Evolutionary conservation across 495 filamentous ascomycete species (phyloP), one percentile per base, ranked within the genome.

Genomic region (Glarea lozoyensis): DNA sequence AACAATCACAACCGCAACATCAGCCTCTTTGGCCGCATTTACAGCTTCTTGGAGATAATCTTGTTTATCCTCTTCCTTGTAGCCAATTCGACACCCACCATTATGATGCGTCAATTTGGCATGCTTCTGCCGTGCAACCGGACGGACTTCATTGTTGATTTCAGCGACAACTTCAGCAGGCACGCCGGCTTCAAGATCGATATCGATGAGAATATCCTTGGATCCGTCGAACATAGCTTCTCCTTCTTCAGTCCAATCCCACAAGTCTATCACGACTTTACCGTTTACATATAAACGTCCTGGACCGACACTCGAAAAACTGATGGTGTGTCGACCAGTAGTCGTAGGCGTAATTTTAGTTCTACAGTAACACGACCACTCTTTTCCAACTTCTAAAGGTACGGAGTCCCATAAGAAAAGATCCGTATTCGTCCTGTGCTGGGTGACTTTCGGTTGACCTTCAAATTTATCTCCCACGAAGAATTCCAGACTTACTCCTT

Each of bases 11-110:
- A 93, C 70, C 5, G 84, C 88, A 21, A 88, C 79, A 40, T 90
- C 84, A 1, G 81, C 77, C 10, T 70, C 60, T 40, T 66, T 69
- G 20, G 88, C 88, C 5, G 76, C 68, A 7, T 78, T 65, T 19
- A 84, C 78, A 0, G 88, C 88, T 55, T 87, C 70, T 38, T 78
- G 61, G 21, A 90, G 74, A 33, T 82, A 75, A 49, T 87, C 81
- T 33, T 81, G 68, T 53, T 75, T 69, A 45, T 84, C 73, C 48
- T 79, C 75, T 52, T 81, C 77, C 53, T 77, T 78, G 50, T 79
- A 84, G 2, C 86, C 84, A 40, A 92, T 84, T 11, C 87, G 75
- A 60, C 84, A 84, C 1, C 86, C 86, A 37, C 86, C 87, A 47
- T 75, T 70, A 43, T 66, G 67, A 54, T 78, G 72, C 10, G 72